phyloP scores from a whole-genome alignment of 75 land plant species.

The Adiantum capillusveneris region DNA sequence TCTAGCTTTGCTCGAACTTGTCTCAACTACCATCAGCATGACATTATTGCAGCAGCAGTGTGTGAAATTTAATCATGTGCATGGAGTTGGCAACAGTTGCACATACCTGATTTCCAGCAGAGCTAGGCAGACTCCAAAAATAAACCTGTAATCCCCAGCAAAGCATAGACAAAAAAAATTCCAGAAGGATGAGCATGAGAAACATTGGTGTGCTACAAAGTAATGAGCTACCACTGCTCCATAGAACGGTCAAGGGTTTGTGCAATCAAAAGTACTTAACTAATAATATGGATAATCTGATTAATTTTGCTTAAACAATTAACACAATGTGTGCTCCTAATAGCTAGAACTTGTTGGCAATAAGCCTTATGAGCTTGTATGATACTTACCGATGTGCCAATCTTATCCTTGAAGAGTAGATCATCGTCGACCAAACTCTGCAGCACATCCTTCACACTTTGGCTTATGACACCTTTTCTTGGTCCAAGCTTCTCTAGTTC shows the following conservation, averaged over 20 bases:
- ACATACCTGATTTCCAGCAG: conserved; percentile 88
- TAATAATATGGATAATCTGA: not conserved
- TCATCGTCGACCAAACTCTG: conserved; percentile 94
- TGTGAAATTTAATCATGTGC: not conserved
- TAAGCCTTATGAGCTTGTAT: not conserved
- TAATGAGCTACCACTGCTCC: too few relatives aligned
- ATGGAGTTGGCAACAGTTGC: too few relatives aligned
- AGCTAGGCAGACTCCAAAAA: conserved; percentile 97
- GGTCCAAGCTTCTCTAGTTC: conserved; percentile 94
- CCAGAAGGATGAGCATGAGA: too few relatives aligned
- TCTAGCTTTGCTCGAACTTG: conserved; percentile 71
- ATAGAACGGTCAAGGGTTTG: too few relatives aligned
- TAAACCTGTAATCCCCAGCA: conserved; percentile 52
- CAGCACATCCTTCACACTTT: conserved; percentile 91
- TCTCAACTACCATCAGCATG: conserved; percentile 44
- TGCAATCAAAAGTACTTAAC: too few relatives aligned
- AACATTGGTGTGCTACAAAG: too few relatives aligned
- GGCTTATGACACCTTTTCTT: conserved; percentile 85
- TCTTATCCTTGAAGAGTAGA: conserved; percentile 81
- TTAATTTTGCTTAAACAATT: too few relatives aligned
- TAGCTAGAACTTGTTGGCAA: too few relatives aligned
- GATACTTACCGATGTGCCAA: conserved; percentile 80
- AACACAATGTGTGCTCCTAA: too few relatives aligned
- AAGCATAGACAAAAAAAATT: too few relatives aligned
- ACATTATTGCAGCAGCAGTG: not conserved